Base-by-base conservation (phyloP, 306 rosid species). In the Inga leiocalycina region DNA sequence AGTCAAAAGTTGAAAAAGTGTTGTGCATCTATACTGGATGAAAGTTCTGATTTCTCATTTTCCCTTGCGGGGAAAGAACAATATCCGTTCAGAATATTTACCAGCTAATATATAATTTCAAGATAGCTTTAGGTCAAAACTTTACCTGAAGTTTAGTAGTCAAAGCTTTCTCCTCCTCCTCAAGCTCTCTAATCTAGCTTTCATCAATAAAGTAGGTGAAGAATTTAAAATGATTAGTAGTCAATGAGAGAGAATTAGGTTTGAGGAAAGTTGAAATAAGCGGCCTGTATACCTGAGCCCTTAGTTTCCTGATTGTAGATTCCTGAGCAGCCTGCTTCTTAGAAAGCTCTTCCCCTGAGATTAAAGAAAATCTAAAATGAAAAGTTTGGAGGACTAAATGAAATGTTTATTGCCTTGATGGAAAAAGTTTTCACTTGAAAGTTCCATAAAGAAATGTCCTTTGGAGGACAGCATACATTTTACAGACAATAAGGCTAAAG, bases 91-190 rank as follows among this genome's bases (percentile, higher is more conserved):
- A 65, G 69, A 75, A 30, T 82, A 61, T 41, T 45, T 71, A 67
- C 75, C 80, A 77, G 82, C 17, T 72, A 83, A 59, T 73, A 74
- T 39, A 30, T 27, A 72, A 41, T 61, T 84, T 71, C 17, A 46
- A 70, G 17, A 43, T 76, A 70, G 84, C 54, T 80, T 74, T 69
- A 17, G 54, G 85, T 79, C 70, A 70, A 51, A 72, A 72, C 59
- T 72, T 88, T 89, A 97, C 99, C 99, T 97, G 98, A 86, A 97
- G 97, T 82, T 92, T 97, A 69, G 98, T 90, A 64, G 71, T 81
- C 86, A 97, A 82, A 82, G 92, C 97, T 87, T 97, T 97, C 94
- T 92, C 94, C 97, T 97, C 99, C 92, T 97, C 99, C 88, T 97
- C 98, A 83, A 94, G 89, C 93, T 97, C 99, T 91, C 99, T 97